A percentile compares a stretch with the other conserved stretches of the same genome.
Evolutionary conservation across 768 basidiomycete genomes (phyloP).

Genomic region (Boletus tylopilopsis): DNA sequence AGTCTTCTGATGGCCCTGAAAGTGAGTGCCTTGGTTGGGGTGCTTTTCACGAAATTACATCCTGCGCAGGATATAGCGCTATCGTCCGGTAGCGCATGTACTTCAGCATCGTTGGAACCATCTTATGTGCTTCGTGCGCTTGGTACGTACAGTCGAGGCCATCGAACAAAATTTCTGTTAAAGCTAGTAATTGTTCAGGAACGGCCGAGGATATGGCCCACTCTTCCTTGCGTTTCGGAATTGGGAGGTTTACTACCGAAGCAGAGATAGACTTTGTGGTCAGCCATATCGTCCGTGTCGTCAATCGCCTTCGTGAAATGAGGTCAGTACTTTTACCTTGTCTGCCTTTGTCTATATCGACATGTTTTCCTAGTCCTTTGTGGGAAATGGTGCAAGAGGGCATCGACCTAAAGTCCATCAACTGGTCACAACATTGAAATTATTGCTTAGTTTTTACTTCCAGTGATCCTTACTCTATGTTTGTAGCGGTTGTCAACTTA

Average conservation of each 20-base stretch:
- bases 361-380: slow-evolving; percentile 58
- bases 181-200: slow-evolving; percentile 38
- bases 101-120: slow-evolving; percentile 96
- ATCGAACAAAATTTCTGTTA: not conserved
- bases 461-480: slow-evolving; percentile 9
- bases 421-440: slow-evolving; percentile 75
- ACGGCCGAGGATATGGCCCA: slow-evolving; percentile 99
- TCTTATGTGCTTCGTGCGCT: slow-evolving; percentile 97
- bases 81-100: slow-evolving; percentile 97
- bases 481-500: not conserved
- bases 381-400: slow-evolving; percentile 99
- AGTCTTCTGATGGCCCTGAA: slow-evolving; percentile 97
- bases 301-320: slow-evolving; percentile 88
- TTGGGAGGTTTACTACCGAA: slow-evolving; percentile 97
- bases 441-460: slow-evolving; percentile 5
- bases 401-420: slow-evolving; percentile 90
- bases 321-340: slow-evolving; percentile 45
- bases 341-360: slow-evolving; percentile 8
- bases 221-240: slow-evolving; percentile 94
- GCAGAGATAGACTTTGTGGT: slow-evolving; percentile 95
- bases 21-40: slow-evolving; percentile 38
- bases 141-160: slow-evolving; percentile 42
- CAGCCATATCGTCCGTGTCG: slow-evolving; percentile 81
- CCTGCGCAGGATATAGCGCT: slow-evolving; percentile 81
- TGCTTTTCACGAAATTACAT: slow-evolving; percentile 1